Percentiles rank a stretch among this genome's conserved stretches.
Evolutionary conservation across 2,329 filamentous ascomycete genomes (phyloP).

Genomic region (Sphaerulina populicola): DNA sequence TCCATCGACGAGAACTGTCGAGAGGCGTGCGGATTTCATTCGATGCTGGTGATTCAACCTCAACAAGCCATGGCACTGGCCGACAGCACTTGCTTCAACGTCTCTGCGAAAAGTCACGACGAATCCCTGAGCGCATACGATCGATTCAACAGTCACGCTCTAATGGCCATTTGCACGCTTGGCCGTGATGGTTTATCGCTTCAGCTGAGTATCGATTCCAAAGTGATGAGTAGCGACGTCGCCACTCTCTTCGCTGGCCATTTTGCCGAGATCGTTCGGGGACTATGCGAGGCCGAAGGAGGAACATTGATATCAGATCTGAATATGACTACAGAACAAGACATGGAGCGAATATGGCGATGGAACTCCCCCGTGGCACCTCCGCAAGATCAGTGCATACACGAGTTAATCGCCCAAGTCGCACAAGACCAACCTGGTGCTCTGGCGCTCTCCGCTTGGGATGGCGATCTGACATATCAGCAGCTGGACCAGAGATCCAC

Average conservation of each 20-base stretch:
- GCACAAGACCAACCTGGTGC: constrained; percentile 1
- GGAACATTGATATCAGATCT: not conserved
- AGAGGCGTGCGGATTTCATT: constrained; percentile 48
- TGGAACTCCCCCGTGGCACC: not conserved
- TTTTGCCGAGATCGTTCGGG: constrained; percentile 6
- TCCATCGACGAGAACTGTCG: constrained; percentile 1
- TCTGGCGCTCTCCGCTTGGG: constrained; percentile 21
- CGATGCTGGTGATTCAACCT: constrained; percentile 47
- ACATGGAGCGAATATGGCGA: constrained; percentile 3
- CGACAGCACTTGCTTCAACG: constrained; percentile 1
- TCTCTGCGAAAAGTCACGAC: not conserved
- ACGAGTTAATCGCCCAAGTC: not conserved
- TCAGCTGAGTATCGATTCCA: constrained; percentile 5
- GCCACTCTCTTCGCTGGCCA: constrained; percentile 4
- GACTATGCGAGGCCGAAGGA: constrained; percentile 1
- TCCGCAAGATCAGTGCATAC: not conserved
- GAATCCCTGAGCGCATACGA: constrained; percentile 1
- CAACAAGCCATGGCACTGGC: constrained; percentile 2
- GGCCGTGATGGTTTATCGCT: not conserved
- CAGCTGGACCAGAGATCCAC: constrained; percentile 16
- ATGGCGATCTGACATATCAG: constrained; percentile 26
- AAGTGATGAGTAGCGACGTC: not conserved
- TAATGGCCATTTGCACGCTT: constrained; percentile 10
- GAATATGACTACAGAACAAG: constrained; percentile 1
- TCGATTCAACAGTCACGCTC: constrained; percentile 12